Base-by-base conservation (phyloP, 1,139 yeast genomes). In the Yamadazyma taylorii region DNA sequence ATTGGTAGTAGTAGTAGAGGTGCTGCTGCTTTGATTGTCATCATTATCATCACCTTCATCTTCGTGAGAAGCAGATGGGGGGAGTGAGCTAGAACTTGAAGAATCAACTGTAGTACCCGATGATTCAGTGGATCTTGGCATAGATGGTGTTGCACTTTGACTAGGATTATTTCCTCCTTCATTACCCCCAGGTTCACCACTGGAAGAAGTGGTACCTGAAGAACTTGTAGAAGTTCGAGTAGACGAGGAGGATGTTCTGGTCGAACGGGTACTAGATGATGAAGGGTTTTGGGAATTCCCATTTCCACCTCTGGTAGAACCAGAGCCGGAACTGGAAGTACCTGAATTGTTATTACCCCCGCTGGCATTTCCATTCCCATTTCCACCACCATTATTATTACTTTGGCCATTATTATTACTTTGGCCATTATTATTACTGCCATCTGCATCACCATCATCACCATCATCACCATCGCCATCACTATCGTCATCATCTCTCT, bases 11-110 rank as follows among this genome's bases (percentile, higher is more conserved):
- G 21, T 19, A n/a, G n/a, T n/a, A n/a, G n/a, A n/a, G n/a, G 21
- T 19, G 21, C 21, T 19, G 21, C 21, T 19, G 21, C 21, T 19
- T 25, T 13, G 5, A 25, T 9, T 25, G 16, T 12, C 11, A 11
- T 17, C 21, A 16, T n/a, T 10, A n/a, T 16, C 13, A 27, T 27
- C 30, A 9, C 10, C 27, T n/a, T 39, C 24, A 12, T 43, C 36
- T 24, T 47, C 40, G 22, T 30, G 24, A 13, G 37, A 24, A 10
- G 45, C 35, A 4, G 45, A 30, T 4, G 45, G 33, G n/a, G 49
- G 34, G 8, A 50, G 40, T 25, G 55, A 44, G 14, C 48, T 43
- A 24, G 56, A 42, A 22, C 36, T 35, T 14, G 47, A 39, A 7
- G 15, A 15, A n/a, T 19, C 32, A 19, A 15, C 19, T 6, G 22